Conservation (phyloP, 139 green algal species). For the Medakamo hakoo region DNA sequence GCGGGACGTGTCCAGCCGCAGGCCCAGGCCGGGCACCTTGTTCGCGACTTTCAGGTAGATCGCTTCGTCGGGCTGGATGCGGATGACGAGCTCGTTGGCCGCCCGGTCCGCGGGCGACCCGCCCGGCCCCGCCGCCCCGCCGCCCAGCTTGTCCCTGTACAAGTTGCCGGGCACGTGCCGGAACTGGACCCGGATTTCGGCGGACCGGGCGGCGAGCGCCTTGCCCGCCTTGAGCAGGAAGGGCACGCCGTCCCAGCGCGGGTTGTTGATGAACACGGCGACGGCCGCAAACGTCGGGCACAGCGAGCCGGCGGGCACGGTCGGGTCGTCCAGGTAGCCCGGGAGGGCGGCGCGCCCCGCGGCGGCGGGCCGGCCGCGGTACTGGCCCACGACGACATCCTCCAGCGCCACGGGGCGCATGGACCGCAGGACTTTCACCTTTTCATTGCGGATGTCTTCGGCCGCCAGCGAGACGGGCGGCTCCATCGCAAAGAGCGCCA, state of each 20-base stretch:
- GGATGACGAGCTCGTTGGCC: conserved; percentile 97
- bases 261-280: conserved; percentile 75
- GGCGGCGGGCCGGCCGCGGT: conserved; percentile 33
- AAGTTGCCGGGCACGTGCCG: conserved; percentile 87
- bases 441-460: conserved; percentile 93
- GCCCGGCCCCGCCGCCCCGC: too few species aligned
- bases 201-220: conserved; percentile 62
- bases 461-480: conserved; percentile 61
- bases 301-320: conserved; percentile 57
- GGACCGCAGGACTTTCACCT: conserved; percentile 66
- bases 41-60: conserved; percentile 99
- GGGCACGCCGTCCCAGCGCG: conserved; percentile 74
- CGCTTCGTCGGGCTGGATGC: conserved; percentile 93
- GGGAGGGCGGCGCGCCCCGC: background rate
- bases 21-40: conserved; percentile 95
- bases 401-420: conserved; percentile 39
- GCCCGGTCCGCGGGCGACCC: conserved; percentile 42
- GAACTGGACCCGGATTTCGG: conserved; percentile 98
- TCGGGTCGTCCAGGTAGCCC: conserved; percentile 83
- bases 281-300: conserved; percentile 79
- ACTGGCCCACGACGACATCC: conserved; percentile 84
- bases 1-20: conserved; percentile 72
- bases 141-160: conserved; percentile 58
- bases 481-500: conserved; percentile 71
- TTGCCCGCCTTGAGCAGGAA: conserved; percentile 94